phyloP scores from a whole-genome alignment of 176 grass and related monocot species.

The Secale cereale region DNA sequence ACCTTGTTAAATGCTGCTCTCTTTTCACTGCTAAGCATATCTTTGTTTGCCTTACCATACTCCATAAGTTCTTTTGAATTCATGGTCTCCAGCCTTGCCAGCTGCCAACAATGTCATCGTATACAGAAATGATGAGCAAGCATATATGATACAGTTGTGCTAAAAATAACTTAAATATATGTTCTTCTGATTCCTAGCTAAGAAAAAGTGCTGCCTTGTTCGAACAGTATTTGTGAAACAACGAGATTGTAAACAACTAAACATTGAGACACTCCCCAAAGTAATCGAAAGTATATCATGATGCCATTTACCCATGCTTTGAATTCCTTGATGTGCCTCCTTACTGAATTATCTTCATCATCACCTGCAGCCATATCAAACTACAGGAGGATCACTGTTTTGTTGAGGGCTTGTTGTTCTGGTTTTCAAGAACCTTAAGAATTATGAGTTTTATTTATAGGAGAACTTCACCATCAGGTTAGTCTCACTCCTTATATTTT shows the following conservation, averaged over 20 bases:
- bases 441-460: not conserved
- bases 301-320: constrained; percentile 1
- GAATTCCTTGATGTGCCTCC: not conserved
- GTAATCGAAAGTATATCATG: not conserved
- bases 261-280: not conserved
- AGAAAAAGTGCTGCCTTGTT: not conserved
- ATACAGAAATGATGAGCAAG: not conserved
- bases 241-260: not conserved
- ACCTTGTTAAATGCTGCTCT: constrained; percentile 9
- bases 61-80: not conserved
- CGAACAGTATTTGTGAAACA: not conserved
- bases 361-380: not conserved
- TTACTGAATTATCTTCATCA: not conserved
- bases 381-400: not conserved
- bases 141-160: not conserved
- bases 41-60: not conserved
- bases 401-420: not conserved
- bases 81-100: not conserved
- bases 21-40: not conserved
- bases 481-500: not conserved
- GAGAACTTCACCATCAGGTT: not conserved
- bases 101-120: not conserved
- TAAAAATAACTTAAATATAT: not conserved
- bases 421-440: not conserved
- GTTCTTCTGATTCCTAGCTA: not conserved